A percentile compares a stretch with the other conserved stretches of the same genome.
phyloP scores from a whole-genome alignment of 495 filamentous ascomycete genomes.

The Podospora anserina region DNA sequence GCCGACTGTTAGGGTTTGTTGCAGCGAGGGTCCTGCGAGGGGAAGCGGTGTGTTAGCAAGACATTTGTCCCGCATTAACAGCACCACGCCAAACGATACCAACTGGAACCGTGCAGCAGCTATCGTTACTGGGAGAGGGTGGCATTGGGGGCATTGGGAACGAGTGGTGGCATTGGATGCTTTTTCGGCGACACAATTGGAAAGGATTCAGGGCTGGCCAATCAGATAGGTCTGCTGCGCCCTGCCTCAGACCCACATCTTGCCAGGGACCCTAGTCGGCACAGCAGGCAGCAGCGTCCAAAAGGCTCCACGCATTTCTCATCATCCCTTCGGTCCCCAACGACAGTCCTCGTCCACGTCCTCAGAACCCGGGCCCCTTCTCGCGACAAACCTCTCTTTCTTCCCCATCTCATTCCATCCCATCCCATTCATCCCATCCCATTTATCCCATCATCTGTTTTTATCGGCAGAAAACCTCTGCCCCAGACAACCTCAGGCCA shows the following conservation, averaged over 20 bases:
- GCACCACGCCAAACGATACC: background rate
- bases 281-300: constrained; percentile 35
- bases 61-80: constrained; percentile 20
- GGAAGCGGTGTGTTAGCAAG: constrained; percentile 3
- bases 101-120: constrained; percentile 6
- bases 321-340: constrained; percentile 24
- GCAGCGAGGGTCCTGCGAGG: background rate
- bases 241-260: constrained; percentile 24
- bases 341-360: background rate
- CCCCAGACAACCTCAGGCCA: constrained; percentile 1
- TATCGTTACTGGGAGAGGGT: constrained; percentile 12
- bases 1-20: background rate
- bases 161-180: constrained; percentile 23
- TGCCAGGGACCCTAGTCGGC: constrained; percentile 22
- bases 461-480: constrained; percentile 11
- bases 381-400: constrained; percentile 19
- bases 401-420: constrained; percentile 13
- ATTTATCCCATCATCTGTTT: constrained; percentile 11
- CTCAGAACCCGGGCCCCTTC: constrained; percentile 12
- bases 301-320: constrained; percentile 33
- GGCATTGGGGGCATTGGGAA: background rate
- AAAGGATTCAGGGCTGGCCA: constrained; percentile 32
- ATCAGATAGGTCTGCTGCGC: constrained; percentile 31
- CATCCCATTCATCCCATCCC: constrained; percentile 13
- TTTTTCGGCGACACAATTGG: constrained; percentile 16